Evolutionary conservation across 306 rosid genomes (phyloP), one percentile per base, ranked within the genome.

Genomic region (Trifolium dubium): DNA sequence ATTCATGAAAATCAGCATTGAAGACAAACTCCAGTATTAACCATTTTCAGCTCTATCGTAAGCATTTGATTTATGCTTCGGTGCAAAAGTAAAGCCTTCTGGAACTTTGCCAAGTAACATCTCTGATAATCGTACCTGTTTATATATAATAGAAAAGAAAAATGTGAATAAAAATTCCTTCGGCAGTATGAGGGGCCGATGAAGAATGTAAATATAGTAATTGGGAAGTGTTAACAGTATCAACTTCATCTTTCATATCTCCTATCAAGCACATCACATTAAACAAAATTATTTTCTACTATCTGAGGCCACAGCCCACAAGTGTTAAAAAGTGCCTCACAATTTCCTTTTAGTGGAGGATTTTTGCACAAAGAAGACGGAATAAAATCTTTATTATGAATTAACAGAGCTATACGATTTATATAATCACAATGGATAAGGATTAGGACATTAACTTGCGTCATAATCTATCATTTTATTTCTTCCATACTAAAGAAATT

Each of bases 101-200:
- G 96, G 98, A 83, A 93, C 98, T 81, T 93, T 93, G 50, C 98
- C 98, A 1, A 93, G 94, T 79, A 93, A 76, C 88, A 91, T 85
- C 83, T 93, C 98, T 2, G 97, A 91, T 72, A 93, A 77, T 77
- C 92, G 86, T 64, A 93, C 39, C 98, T 91, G 94, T 71, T 34
- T n/a, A 79, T 39, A 32, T 18, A 78, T 39, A 23, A 15, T 32
- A 31, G 14, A 60, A 60, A 51, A 11, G 17, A 56, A 28, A 58
- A 11, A 30, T 29, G 64, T 29, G 64, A 29, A 29, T 58, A 29
- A 58, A 12, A 12, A 10, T 7, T 13, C 3, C 5, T 56, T 56
- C 6, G 4, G 29, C 15, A 28, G 34, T 30, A 56, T 10, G 15
- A 54, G 60, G 35, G 6, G 9, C 9, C 9, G 18, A 18, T 53